phyloP scores from a whole-genome alignment of 75 land plant genomes.

The Pinus tabuliformis region DNA sequence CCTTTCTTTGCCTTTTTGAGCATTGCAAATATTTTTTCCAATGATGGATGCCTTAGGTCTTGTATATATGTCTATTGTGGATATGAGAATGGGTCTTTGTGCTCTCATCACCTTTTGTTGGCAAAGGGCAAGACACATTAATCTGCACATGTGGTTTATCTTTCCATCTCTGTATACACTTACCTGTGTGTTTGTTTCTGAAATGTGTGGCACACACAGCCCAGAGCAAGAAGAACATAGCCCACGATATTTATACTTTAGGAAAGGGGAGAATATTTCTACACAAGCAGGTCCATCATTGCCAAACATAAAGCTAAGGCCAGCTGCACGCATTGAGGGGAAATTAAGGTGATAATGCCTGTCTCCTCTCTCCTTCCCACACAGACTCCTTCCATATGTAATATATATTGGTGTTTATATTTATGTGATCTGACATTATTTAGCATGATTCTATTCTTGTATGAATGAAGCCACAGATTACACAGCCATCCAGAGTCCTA shows the following conservation, averaged over 20 bases:
- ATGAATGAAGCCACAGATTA: neutral
- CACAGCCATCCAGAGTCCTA: neutral
- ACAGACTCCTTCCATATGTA: neutral
- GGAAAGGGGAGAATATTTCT: constrained; percentile 32
- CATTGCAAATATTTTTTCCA: neutral
- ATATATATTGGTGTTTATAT: neutral
- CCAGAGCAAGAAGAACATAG: constrained; percentile 47
- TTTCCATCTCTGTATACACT: neutral
- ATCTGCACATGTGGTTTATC: neutral
- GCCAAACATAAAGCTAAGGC: constrained; percentile 41
- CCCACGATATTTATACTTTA: constrained; percentile 21
- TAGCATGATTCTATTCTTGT: neutral
- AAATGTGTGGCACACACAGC: constrained; percentile 22
- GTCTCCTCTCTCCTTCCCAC: neutral
- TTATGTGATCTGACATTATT: neutral
- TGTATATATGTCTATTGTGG: neutral
- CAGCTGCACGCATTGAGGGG: constrained; percentile 26
- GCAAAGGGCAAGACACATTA: neutral
- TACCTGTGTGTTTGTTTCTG: neutral
- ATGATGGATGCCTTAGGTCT: neutral
- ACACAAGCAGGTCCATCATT: constrained; percentile 36
- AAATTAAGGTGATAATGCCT: constrained; percentile 29
- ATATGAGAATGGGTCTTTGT: neutral
- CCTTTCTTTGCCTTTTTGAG: neutral
- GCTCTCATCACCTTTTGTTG: neutral